Evolutionary conservation across 352 stramenopile species (phyloP).

Genomic region (Phytophthora meadii): DNA sequence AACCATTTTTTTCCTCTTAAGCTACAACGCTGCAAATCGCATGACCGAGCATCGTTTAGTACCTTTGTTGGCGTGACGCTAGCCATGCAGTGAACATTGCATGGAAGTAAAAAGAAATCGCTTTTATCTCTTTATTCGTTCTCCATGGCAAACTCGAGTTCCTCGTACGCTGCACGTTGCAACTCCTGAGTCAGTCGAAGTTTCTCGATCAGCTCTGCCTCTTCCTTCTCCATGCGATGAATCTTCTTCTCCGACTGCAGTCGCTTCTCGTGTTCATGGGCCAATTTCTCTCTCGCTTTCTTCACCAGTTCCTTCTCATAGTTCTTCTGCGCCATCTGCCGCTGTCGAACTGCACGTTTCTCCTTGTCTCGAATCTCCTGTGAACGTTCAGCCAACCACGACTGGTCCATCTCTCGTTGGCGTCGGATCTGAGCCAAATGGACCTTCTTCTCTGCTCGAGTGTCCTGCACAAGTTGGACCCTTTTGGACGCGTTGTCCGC

Average conservation of each 20-base stretch:
- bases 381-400: slow-evolving; percentile 49
- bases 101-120: too few relatives aligned
- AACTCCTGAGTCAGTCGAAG: slow-evolving; percentile 70
- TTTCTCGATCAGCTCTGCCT: slow-evolving; percentile 66
- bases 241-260: slow-evolving; percentile 68
- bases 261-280: slow-evolving; percentile 59
- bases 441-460: slow-evolving; percentile 45
- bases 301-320: slow-evolving; percentile 61
- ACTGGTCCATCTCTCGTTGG: slow-evolving; percentile 48
- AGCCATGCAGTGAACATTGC: too few relatives aligned
- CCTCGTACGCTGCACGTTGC: slow-evolving; percentile 67
- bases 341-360: slow-evolving; percentile 46
- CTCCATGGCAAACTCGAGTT: slow-evolving; percentile 74
- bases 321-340: slow-evolving; percentile 52
- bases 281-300: slow-evolving; percentile 56
- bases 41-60: too few relatives aligned
- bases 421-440: slow-evolving; percentile 56
- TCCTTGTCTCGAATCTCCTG: slow-evolving; percentile 64
- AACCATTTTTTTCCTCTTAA: too few relatives aligned
- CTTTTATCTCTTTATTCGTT: slow-evolving; percentile 27
- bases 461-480: slow-evolving; percentile 63
- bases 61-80: too few relatives aligned
- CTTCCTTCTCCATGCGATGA: slow-evolving; percentile 69
- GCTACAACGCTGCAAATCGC: too few relatives aligned
- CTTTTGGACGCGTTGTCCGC: slow-evolving; percentile 50